phyloP scores from a whole-genome alignment of 2,329 filamentous ascomycete genomes.

The Ustulina deusta region DNA sequence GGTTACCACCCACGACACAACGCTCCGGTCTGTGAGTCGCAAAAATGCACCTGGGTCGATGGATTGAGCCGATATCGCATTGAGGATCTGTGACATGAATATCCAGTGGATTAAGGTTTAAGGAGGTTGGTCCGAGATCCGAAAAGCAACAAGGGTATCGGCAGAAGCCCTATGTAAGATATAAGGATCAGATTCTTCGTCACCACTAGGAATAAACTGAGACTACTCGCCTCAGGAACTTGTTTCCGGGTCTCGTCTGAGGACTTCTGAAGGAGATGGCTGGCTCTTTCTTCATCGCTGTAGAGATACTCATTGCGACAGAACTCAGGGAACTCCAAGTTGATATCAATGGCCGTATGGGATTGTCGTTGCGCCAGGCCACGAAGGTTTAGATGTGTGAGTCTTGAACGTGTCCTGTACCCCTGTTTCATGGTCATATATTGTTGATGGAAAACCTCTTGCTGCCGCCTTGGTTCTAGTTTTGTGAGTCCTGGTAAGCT shows the following conservation, averaged over 20 bases:
- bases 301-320: conserved; percentile 3
- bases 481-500: conserved; percentile 15
- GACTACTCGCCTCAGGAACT: conserved; percentile 7
- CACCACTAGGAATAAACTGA: neutral
- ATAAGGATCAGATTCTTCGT: conserved; percentile 17
- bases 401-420: neutral
- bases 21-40: conserved; percentile 35
- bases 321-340: neutral
- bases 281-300: conserved; percentile 11
- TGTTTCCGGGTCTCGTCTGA: neutral
- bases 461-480: conserved; percentile 1
- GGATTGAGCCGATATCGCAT: conserved; percentile 40
- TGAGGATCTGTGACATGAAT: conserved; percentile 41
- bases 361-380: neutral
- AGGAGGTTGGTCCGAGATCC: conserved; percentile 40
- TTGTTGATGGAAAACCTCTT: conserved; percentile 17
- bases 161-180: conserved; percentile 30
- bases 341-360: neutral
- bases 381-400: neutral
- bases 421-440: conserved; percentile 9
- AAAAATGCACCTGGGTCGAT: conserved; percentile 45
- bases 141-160: conserved; percentile 40
- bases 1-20: conserved; percentile 25
- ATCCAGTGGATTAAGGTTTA: conserved; percentile 40
- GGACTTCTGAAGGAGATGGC: neutral